Evolutionary conservation across 306 rosid genomes (phyloP).

Genomic region (Casuarina equisetifolia): DNA sequence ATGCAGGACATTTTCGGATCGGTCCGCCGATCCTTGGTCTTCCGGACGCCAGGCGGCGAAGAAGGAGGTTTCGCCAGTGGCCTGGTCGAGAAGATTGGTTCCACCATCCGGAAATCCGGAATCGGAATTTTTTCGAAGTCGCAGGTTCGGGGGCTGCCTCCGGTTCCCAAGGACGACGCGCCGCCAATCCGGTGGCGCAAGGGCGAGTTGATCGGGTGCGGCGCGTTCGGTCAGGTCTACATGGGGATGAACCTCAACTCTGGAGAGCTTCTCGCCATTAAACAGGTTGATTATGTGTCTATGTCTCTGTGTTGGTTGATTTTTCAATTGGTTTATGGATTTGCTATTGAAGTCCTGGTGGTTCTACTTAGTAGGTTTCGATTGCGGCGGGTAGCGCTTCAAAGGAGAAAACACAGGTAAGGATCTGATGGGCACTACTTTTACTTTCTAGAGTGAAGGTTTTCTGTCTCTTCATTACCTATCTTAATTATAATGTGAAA

Average conservation of each 20-base stretch:
- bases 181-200: slow-evolving; percentile 86
- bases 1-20: slow-evolving; percentile 84
- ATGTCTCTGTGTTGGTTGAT: neutral
- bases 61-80: slow-evolving; percentile 54
- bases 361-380: slow-evolving; percentile 52
- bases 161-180: slow-evolving; percentile 29
- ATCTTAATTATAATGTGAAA: neutral
- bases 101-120: slow-evolving; percentile 75
- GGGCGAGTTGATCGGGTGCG: slow-evolving; percentile 86
- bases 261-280: slow-evolving; percentile 91
- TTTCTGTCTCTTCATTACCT: neutral
- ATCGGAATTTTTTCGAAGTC: slow-evolving; percentile 57
- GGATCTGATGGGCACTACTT: neutral
- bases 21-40: slow-evolving; percentile 76
- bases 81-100: slow-evolving; percentile 70
- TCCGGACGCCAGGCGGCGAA: slow-evolving; percentile 45
- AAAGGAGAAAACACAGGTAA: slow-evolving; percentile 77
- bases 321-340: neutral
- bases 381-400: slow-evolving; percentile 72
- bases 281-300: slow-evolving; percentile 52
- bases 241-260: slow-evolving; percentile 97
- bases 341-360: slow-evolving; percentile 9
- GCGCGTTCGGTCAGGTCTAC: slow-evolving; percentile 87
- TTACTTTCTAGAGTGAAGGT: neutral
- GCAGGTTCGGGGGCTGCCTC: slow-evolving; percentile 44